A percentile compares a stretch with the other conserved stretches of the same genome.
Evolutionary conservation across 176 grass and related monocot species (phyloP).

Genomic region (Oryza glaberrima): DNA sequence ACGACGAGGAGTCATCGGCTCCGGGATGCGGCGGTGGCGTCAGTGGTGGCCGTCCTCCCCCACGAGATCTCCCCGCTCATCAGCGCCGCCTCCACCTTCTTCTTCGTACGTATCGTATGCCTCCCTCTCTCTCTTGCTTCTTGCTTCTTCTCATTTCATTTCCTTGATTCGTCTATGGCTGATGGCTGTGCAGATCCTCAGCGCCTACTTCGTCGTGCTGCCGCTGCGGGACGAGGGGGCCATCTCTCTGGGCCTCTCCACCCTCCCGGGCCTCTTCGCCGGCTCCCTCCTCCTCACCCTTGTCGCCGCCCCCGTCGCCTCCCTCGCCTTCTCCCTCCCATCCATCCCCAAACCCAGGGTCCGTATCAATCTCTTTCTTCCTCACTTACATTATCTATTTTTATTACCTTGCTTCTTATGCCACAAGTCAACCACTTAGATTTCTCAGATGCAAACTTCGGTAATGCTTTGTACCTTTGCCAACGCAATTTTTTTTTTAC

Average conservation of each 20-base stretch:
- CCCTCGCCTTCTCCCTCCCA: slow-evolving; percentile 81
- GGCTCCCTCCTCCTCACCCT: slow-evolving; percentile 87
- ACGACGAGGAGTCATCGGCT: background rate
- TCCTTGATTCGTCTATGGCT: background rate
- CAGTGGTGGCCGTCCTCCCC: slow-evolving; percentile 61
- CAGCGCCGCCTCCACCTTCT: slow-evolving; percentile 84
- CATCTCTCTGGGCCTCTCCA: slow-evolving; percentile 75
- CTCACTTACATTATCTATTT: too few species aligned
- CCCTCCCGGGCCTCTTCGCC: slow-evolving; percentile 73
- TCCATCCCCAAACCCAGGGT: slow-evolving; percentile 78
- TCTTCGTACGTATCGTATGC: slow-evolving; percentile 49
- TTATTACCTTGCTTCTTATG: too few species aligned
- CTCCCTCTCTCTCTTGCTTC: too few species aligned
- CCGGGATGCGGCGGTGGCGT: slow-evolving; percentile 58
- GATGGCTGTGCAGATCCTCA: slow-evolving; percentile 57
- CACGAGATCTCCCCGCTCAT: slow-evolving; percentile 73
- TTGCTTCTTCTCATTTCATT: background rate
- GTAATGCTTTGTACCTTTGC: too few species aligned
- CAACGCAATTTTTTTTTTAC: too few species aligned
- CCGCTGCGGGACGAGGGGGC: slow-evolving; percentile 87
- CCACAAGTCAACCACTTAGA: too few species aligned
- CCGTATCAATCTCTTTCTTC: too few species aligned
- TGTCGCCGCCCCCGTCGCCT: slow-evolving; percentile 78
- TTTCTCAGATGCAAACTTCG: too few species aligned
- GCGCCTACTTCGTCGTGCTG: slow-evolving; percentile 85